phyloP scores from a whole-genome alignment of 2,329 filamentous ascomycete genomes.

The Penicillium sp. region DNA sequence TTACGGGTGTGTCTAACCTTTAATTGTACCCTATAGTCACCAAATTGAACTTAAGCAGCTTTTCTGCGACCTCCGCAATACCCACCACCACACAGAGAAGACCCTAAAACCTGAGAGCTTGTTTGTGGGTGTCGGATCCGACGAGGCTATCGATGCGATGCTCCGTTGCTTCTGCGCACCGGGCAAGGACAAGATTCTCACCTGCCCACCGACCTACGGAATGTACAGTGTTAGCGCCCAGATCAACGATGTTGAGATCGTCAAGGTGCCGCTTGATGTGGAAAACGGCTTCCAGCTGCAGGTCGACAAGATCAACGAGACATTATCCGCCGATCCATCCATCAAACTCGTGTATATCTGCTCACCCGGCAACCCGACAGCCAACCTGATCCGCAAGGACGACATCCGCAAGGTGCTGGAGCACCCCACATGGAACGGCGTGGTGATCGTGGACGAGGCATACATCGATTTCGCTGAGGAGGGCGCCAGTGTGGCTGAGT shows the following conservation, averaged over 20 bases:
- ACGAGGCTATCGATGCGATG: constrained; percentile 94
- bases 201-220: constrained; percentile 95
- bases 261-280: constrained; percentile 78
- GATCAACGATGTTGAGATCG: constrained; percentile 85
- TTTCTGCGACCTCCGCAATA: constrained; percentile 82
- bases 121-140: constrained; percentile 92
- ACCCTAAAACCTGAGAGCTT: constrained; percentile 76
- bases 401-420: constrained; percentile 73
- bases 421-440: constrained; percentile 91
- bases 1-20: not conserved
- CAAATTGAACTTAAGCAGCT: constrained; percentile 82
- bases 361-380: constrained; percentile 94
- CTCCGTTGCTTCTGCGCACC: constrained; percentile 91
- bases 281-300: constrained; percentile 74
- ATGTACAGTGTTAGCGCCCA: constrained; percentile 97
- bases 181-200: constrained; percentile 83
- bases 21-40: constrained; percentile 54
- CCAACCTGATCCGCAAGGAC: constrained; percentile 70
- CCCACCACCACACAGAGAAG: constrained; percentile 73
- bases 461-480: constrained; percentile 92
- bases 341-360: constrained; percentile 93
- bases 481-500: constrained; percentile 80
- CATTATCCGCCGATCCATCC: constrained; percentile 61
- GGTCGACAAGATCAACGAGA: constrained; percentile 64
- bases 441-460: constrained; percentile 91